A percentile compares a stretch with the other conserved stretches of the same genome.
Evolutionary conservation across 345 rosid genomes (phyloP).

Genomic region (Citrus maxima): DNA sequence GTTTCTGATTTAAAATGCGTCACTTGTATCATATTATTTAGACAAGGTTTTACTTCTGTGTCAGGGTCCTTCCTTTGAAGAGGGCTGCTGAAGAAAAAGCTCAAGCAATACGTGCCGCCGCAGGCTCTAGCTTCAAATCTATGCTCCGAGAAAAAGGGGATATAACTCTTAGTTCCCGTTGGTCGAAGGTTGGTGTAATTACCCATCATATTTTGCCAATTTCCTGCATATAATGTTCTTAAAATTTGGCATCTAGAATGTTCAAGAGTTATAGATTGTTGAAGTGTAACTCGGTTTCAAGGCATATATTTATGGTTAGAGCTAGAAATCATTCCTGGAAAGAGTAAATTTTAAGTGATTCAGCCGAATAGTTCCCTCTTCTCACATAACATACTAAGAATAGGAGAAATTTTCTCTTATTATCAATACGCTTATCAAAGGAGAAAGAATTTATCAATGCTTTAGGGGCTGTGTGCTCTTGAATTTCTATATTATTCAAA

Average conservation of each 20-base stretch:
- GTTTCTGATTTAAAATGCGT: neutral
- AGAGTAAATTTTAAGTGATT: neutral
- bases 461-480: too few species aligned
- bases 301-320: neutral
- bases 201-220: neutral
- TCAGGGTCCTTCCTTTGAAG: conserved; percentile 73
- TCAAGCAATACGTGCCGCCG: conserved; percentile 65
- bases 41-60: conserved; percentile 15
- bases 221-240: neutral
- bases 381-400: neutral
- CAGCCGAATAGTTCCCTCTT: neutral
- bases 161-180: conserved; percentile 61
- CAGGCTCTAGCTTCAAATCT: conserved; percentile 70
- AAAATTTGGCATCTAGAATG: neutral
- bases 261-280: neutral
- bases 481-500: too few species aligned
- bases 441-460: too few species aligned
- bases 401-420: neutral
- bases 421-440: too few species aligned
- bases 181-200: conserved; percentile 72
- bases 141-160: conserved; percentile 77
- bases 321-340: neutral
- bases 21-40: neutral
- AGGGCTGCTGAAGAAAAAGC: conserved; percentile 76
- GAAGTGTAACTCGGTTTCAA: neutral